These are phyloP conservation scores for Trichoderma sp. DNA, from an alignment of 2,329 filamentous ascomycete genomes.

Conservation along the genomic window DNA sequence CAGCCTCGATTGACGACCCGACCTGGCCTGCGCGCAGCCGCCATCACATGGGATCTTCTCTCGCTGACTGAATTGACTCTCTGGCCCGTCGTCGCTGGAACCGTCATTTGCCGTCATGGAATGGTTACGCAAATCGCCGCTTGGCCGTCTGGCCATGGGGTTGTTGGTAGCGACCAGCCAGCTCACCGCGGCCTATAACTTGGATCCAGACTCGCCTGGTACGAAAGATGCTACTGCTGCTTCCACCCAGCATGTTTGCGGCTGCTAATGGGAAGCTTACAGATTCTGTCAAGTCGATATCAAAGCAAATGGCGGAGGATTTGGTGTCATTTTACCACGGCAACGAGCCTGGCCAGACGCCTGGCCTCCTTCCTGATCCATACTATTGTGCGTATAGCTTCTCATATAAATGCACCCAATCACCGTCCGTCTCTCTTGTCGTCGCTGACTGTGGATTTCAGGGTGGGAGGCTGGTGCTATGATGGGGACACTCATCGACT, in stretches of 20 bases:
- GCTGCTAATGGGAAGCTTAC: background rate
- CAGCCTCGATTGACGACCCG: background rate
- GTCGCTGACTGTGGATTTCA: conserved; percentile 33
- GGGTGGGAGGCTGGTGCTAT: conserved; percentile 77
- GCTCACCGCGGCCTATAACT: conserved; percentile 40
- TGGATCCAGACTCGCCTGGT: conserved; percentile 45
- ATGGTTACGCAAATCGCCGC: conserved; percentile 28
- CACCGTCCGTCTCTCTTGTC: background rate
- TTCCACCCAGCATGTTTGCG: conserved; percentile 6
- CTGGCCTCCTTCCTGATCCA: conserved; percentile 55
- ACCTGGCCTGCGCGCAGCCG: background rate
- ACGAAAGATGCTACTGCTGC: conserved; percentile 19
- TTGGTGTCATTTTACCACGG: conserved; percentile 50
- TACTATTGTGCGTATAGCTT: conserved; percentile 54
- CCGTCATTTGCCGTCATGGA: conserved; percentile 32
- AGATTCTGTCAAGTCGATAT: conserved; percentile 55
- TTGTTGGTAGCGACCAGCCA: conserved; percentile 35
- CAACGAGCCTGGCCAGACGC: conserved; percentile 52
- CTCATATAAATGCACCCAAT: background rate
- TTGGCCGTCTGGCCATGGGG: conserved; percentile 32
- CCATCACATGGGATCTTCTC: conserved; percentile 13
- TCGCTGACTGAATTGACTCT: background rate
- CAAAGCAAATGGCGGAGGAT: conserved; percentile 55
- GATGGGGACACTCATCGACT: conserved; percentile 72
- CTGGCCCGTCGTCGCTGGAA: conserved; percentile 27